phyloP scores from a whole-genome alignment of 164 flowering plant species.

The Magnolia sinica region DNA sequence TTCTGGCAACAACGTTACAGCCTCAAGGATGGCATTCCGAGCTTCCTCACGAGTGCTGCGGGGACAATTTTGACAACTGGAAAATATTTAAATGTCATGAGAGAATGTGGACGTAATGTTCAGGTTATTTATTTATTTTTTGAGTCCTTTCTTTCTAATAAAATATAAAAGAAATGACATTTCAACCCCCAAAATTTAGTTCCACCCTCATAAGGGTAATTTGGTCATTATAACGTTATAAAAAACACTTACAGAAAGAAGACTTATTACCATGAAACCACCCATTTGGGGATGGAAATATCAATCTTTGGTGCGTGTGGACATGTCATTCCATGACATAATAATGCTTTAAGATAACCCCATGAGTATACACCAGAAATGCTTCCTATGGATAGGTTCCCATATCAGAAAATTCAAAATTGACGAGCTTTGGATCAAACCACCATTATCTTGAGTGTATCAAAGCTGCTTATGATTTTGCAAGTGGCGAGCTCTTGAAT shows the following conservation, averaged over 20 bases:
- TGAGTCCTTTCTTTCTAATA: not conserved
- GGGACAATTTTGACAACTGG: constrained; percentile 93
- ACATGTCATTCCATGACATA: not conserved
- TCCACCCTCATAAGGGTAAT: not conserved
- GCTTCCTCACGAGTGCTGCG: constrained; percentile 83
- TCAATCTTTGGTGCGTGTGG: no score
- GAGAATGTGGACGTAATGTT: constrained; percentile 95
- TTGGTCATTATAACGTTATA: not conserved
- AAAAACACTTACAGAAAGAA: not conserved
- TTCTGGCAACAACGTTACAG: constrained; percentile 94
- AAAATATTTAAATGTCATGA: constrained; percentile 96
- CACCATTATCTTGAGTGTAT: constrained; percentile 94
- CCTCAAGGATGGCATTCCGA: constrained; percentile 90
- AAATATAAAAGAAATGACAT: not conserved
- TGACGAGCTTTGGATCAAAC: constrained; percentile 72
- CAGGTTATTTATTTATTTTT: constrained; percentile 46
- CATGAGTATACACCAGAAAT: constrained; percentile 13
- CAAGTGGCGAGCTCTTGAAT: constrained; percentile 86
- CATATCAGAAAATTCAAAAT: constrained; percentile 66
- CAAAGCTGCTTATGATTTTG: constrained; percentile 83
- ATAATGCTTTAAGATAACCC: not conserved
- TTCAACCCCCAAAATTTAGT: not conserved
- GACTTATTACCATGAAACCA: no score
- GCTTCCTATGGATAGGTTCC: constrained; percentile 58
- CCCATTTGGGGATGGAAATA: no score